Base-by-base conservation (phyloP, 768 basidiomycete species). In the Mrakia blollopis region DNA sequence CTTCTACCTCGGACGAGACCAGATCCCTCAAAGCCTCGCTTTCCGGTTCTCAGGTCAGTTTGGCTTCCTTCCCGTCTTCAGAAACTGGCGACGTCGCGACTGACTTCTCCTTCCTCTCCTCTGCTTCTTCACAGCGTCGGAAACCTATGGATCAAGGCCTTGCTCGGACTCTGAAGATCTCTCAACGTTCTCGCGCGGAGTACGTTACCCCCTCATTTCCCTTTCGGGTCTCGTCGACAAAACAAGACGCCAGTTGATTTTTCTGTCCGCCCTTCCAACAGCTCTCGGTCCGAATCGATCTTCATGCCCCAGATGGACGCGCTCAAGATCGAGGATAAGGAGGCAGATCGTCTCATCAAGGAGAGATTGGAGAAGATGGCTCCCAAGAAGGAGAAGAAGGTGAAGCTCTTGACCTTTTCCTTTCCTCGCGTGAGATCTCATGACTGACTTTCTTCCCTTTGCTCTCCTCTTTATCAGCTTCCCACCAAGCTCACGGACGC, bases 291-390 rank as follows among this genome's bases (percentile, higher is more conserved):
- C 8, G 65, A 68, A 23, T 39, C 37, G 25, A 68, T 23, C 65
- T 39, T 39, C 37, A 44, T 68, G 65, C 65, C 65, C 25, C 39
- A 68, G 65, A 68, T 68, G 65, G 37, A 68, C 35, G 35, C 65
- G 25, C 65, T 68, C 65, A 68, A 41, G 39, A 68, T 68, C 18
- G 21, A 39, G 37, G 65, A 68, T 13, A 21, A 44, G 21, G 65
- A 68, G 18, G 65, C 65, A 11, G 65, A 68, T 23, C 10, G 4
- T 9, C 35, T 39, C 35, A 41, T 68, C 25, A 39, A 35, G 37
- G 39, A 68, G 39, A 35, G 65, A 23, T 37, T 68, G 18, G 65
- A 21, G 25, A 41, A n/a, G 39, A 35, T 68, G 25, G 18, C 35
- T 5, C 18, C 39, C 57, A 57, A 54, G 18, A 67, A 39, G 35